Conservation (phyloP, 352 stramenopile genomes). For the Globisporangium cystogenes region DNA sequence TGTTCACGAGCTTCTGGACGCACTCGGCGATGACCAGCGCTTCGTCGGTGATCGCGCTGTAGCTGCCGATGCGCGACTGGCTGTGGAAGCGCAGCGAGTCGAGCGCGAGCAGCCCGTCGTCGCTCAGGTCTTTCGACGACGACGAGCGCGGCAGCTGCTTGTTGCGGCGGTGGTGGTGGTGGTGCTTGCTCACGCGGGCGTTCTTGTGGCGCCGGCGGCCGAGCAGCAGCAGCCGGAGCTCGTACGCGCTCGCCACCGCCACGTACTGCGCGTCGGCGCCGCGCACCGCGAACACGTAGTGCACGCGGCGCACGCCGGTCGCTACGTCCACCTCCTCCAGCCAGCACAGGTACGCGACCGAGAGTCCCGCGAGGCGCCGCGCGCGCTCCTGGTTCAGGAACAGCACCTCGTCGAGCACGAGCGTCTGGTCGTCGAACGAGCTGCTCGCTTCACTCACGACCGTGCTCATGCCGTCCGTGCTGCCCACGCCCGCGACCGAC, state of each 20-base stretch:
- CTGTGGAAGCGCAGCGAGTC: constrained; percentile 54
- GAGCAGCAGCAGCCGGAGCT: constrained; percentile 39
- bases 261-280: constrained; percentile 21
- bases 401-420: constrained; percentile 21
- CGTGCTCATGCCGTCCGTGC: constrained; percentile 28
- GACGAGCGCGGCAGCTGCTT: constrained; percentile 1
- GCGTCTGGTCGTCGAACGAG: constrained; percentile 29
- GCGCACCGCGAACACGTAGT: constrained; percentile 55
- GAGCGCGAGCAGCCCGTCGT: constrained; percentile 16
- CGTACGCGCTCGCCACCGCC: constrained; percentile 62
- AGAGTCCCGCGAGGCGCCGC: constrained; percentile 29
- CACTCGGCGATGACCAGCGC: constrained; percentile 32
- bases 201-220: constrained; percentile 5
- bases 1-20: constrained; percentile 20
- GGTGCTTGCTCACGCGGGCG: constrained; percentile 4
- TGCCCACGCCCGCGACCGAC: constrained; percentile 2
- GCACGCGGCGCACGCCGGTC: constrained; percentile 49
- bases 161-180: background rate
- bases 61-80: constrained; percentile 64
- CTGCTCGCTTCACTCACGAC: constrained; percentile 49
- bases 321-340: constrained; percentile 69
- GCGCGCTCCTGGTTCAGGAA: constrained; percentile 45
- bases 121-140: background rate
- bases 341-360: constrained; percentile 57
- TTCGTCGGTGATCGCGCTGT: constrained; percentile 65